Evolutionary conservation across 1,284 basidiomycete species (phyloP).

Genomic region (Chalciporus sp.): DNA sequence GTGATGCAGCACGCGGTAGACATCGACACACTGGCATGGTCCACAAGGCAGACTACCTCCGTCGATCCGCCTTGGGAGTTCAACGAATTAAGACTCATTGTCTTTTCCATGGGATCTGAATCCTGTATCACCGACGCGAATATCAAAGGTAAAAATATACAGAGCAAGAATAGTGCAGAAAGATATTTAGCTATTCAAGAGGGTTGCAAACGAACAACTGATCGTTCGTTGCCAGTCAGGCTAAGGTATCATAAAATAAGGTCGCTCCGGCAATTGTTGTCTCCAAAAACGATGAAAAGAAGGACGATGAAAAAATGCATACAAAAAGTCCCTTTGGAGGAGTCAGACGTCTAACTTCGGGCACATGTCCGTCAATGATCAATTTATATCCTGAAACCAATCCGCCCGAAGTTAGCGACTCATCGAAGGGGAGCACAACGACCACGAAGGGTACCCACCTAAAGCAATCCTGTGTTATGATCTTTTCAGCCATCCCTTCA

Average conservation of each 20-base stretch:
- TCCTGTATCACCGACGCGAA: no score
- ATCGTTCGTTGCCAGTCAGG: neutral
- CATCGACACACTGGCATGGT: no score
- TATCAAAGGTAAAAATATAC: neutral
- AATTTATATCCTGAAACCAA: neutral
- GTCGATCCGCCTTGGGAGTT: no score
- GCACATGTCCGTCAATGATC: no score
- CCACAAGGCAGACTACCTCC: no score
- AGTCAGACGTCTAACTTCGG: neutral
- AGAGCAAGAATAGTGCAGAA: neutral
- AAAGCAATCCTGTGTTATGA: conserved; percentile 1
- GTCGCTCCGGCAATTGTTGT: neutral
- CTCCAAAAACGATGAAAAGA: neutral
- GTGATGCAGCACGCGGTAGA: no score
- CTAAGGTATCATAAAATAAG: neutral
- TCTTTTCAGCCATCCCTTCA: conserved; percentile 22
- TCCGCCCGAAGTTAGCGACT: neutral
- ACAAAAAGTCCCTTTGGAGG: neutral
- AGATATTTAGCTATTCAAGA: no score
- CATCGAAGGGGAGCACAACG: neutral
- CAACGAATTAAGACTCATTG: no score
- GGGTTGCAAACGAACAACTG: neutral
- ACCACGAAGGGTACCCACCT: neutral
- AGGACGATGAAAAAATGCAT: neutral
- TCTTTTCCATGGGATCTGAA: no score